Base-by-base conservation (phyloP, 75 land plant genomes). In the Pinus taeda region DNA sequence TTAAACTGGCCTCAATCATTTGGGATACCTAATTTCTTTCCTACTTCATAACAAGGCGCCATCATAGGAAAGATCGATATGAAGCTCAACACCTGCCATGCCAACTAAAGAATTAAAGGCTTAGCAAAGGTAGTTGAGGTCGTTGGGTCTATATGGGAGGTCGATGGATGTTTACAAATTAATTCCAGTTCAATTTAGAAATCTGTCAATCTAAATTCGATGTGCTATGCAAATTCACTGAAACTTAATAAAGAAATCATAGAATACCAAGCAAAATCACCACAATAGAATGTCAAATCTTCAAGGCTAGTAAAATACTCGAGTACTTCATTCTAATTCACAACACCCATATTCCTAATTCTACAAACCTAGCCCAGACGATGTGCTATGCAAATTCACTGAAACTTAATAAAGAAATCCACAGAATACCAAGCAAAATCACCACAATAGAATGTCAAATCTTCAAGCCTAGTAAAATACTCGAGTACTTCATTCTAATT, bases 131-230 rank as follows among this genome's bases (percentile, higher is more conserved):
- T 5, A 45, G 0, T 45, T 0, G 6, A 45, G 49, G 49, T 45
- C 49, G 7, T 45, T 45, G 49, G 49, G 5, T 45, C 7, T 45
- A 4, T 30, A 7, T 45, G 5, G 7, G 49, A 6, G 5, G 6
- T 45, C 6, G 7, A 4, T 45, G 6, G 5, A 45, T 45, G 39
- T 67, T 20, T 37, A 11, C 20, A 20, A 17, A 37, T 67, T 15
- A 37, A 20, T 3, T 67, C 4, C 8, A 18, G 2, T 45, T 33
- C 53, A 74, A 92, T 90, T 79, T 84, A 88, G 87, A 94, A 94
- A 64, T 90, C 87, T 24, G 91, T 91, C 42, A 85, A 37, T 55
- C 87, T 87, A 1, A 77, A 72, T 75, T 91, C 82, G 80, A 21
- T 82, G 80, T n/a, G 79, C 70, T 39, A 66, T 39, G n/a, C 20